These are phyloP conservation scores for Triticum aestivum DNA, from an alignment of 176 grass and related monocot species.

Conservation along the genomic window DNA sequence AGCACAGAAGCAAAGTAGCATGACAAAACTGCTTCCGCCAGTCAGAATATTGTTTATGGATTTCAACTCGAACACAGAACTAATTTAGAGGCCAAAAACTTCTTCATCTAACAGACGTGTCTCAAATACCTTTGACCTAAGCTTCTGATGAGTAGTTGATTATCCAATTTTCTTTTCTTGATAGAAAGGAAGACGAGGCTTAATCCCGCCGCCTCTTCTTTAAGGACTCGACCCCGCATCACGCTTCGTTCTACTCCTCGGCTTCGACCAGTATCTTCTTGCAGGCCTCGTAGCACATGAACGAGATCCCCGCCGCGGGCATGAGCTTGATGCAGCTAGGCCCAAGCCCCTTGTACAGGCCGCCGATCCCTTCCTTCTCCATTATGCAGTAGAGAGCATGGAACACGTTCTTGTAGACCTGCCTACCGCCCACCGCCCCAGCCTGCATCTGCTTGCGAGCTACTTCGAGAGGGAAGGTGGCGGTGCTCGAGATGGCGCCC, in stretches of 20 bases:
- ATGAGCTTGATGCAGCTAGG: slow-evolving; percentile 98
- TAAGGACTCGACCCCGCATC: background rate
- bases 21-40: slow-evolving; percentile 30
- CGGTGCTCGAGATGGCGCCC: slow-evolving; percentile 85
- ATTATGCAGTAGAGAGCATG: slow-evolving; percentile 91
- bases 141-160: slow-evolving; percentile 15
- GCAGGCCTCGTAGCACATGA: slow-evolving; percentile 99
- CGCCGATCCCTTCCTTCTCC: slow-evolving; percentile 78
- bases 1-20: background rate
- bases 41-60: slow-evolving; percentile 30
- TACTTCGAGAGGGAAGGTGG: slow-evolving; percentile 95
- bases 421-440: slow-evolving; percentile 73
- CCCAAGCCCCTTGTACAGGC: slow-evolving; percentile 84
- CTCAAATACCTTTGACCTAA: slow-evolving; percentile 30
- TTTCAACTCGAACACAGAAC: slow-evolving; percentile 19
- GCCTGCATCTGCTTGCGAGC: slow-evolving; percentile 98
- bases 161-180: slow-evolving; percentile 15
- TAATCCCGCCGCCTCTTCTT: slow-evolving; percentile 16
- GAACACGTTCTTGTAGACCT: slow-evolving; percentile 96
- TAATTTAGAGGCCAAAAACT: slow-evolving; percentile 36
- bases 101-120: slow-evolving; percentile 39
- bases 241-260: slow-evolving; percentile 35
- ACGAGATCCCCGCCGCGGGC: slow-evolving; percentile 91
- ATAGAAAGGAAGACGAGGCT: slow-evolving; percentile 24
- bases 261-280: slow-evolving; percentile 88